These are phyloP conservation scores for Dichomitus squalens DNA, from an alignment of 1,284 basidiomycete genomes.

Conservation along the genomic window DNA sequence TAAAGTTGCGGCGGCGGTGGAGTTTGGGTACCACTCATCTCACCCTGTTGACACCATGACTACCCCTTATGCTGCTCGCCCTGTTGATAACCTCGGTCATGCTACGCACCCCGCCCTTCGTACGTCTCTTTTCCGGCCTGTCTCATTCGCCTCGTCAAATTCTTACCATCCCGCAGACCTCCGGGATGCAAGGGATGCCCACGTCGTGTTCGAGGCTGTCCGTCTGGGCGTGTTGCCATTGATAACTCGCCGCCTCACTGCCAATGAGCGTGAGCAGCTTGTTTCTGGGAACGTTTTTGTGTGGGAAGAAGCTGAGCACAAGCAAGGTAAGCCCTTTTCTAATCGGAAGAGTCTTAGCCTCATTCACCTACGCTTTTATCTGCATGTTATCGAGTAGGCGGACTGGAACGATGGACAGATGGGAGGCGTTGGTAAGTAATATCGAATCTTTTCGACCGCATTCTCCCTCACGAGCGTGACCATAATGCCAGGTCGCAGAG, in stretches of 20 bases:
- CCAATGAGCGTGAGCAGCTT: constrained; percentile 67
- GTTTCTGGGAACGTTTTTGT: constrained; percentile 76
- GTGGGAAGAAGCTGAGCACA: constrained; percentile 81
- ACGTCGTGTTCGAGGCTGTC: constrained; percentile 72
- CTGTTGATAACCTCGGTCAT: constrained; percentile 22
- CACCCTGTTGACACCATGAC: constrained; percentile 19
- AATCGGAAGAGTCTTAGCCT: neutral
- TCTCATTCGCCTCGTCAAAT: neutral
- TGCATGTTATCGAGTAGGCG: constrained; percentile 41
- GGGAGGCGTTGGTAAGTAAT: constrained; percentile 65
- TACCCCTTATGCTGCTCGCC: constrained; percentile 20
- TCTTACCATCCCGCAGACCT: constrained; percentile 49
- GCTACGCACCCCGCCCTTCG: constrained; percentile 36
- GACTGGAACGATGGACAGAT: constrained; percentile 76
- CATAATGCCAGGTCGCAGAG: constrained; percentile 67
- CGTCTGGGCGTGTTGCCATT: constrained; percentile 68
- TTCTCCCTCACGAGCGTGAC: constrained; percentile 1
- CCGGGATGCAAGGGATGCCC: constrained; percentile 60
- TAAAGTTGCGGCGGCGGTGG: constrained; percentile 27
- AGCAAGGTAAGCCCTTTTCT: constrained; percentile 37
- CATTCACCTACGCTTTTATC: constrained; percentile 18
- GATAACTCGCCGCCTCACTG: constrained; percentile 66
- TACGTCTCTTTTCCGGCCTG: constrained; percentile 16
- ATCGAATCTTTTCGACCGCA: constrained; percentile 1
- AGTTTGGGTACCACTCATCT: constrained; percentile 22